Conservation (phyloP, 768 basidiomycete species). For the Podaxis sp. region DNA sequence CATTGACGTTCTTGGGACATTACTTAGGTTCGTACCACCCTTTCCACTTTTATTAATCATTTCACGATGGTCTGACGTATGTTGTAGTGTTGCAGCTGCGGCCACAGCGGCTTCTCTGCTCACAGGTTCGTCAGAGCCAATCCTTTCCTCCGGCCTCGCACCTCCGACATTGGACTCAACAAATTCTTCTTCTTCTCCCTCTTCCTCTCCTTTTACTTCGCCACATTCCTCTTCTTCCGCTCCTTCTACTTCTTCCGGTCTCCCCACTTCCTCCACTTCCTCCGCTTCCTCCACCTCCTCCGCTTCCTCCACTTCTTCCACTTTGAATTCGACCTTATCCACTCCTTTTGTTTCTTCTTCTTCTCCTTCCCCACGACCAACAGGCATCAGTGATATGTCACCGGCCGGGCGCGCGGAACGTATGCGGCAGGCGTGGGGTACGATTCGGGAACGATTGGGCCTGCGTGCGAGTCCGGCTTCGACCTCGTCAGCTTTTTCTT, state of each 20-base stretch:
- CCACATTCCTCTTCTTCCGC: constrained; percentile 22
- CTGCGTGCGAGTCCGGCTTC: constrained; percentile 31
- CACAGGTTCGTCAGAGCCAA: constrained; percentile 65
- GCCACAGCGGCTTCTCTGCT: constrained; percentile 85
- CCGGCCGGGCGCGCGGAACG: constrained; percentile 36
- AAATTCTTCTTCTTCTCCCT: not conserved
- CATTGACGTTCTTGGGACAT: constrained; percentile 79
- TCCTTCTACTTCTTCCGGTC: constrained; percentile 24
- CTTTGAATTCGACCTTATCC: constrained; percentile 33
- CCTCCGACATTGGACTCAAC: constrained; percentile 22
- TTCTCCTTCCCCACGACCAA: constrained; percentile 27
- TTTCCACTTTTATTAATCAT: not conserved
- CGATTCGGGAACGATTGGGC: constrained; percentile 64
- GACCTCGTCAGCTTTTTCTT: constrained; percentile 15
- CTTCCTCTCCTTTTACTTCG: not conserved
- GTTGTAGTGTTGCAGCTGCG: constrained; percentile 75
- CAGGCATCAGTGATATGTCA: constrained; percentile 27
- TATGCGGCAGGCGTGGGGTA: constrained; percentile 65
- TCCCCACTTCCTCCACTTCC: constrained; percentile 15
- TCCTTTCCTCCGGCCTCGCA: constrained; percentile 54
- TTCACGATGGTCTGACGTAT: not conserved
- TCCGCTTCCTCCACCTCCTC: constrained; percentile 17
- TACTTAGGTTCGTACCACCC: constrained; percentile 58
- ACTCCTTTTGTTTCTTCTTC: constrained; percentile 23
- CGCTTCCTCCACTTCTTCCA: not conserved